Percentiles rank a stretch among this genome's conserved stretches.
These are phyloP conservation scores for Aegilops tauschii DNA, from an alignment of 176 grass and related monocot species.

Conservation along the genomic window DNA sequence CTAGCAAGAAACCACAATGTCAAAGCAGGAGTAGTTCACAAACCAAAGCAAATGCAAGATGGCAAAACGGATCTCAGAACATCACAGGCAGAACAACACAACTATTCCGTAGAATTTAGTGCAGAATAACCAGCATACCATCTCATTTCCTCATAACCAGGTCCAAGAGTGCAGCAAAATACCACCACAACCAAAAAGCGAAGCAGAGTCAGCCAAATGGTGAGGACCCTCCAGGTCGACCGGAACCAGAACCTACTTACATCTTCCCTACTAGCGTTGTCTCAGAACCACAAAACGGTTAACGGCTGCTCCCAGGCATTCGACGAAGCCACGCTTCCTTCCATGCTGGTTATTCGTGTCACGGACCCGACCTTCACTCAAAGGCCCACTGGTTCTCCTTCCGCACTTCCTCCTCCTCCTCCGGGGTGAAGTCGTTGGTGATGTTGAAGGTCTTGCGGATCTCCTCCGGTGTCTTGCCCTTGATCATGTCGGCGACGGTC, in stretches of 20 bases:
- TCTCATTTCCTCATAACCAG: background rate
- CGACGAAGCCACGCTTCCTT: background rate
- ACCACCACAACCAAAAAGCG: background rate
- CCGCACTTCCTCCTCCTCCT: conserved; percentile 58
- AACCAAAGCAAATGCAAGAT: background rate
- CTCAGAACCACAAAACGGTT: background rate
- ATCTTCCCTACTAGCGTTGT: background rate
- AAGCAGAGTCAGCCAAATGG: background rate
- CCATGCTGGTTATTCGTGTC: background rate
- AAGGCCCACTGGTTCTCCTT: conserved; percentile 67
- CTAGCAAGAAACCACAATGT: too few relatives aligned
- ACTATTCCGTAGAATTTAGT: background rate
- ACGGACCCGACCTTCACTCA: conserved; percentile 16
- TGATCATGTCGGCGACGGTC: conserved; percentile 50
- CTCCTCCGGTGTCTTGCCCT: conserved; percentile 59
- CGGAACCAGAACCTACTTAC: background rate
- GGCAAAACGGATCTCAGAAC: background rate
- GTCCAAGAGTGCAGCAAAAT: background rate
- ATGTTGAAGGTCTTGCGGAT: conserved; percentile 62
- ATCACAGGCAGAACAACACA: background rate
- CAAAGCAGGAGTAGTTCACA: too few relatives aligned
- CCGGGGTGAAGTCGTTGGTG: conserved; percentile 38
- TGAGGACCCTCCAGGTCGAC: background rate
- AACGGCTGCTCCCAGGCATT: conserved; percentile 12
- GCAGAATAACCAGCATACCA: background rate